These are phyloP conservation scores for Collariella sp. DNA, from an alignment of 495 filamentous ascomycete species.

Conservation along the genomic window DNA sequence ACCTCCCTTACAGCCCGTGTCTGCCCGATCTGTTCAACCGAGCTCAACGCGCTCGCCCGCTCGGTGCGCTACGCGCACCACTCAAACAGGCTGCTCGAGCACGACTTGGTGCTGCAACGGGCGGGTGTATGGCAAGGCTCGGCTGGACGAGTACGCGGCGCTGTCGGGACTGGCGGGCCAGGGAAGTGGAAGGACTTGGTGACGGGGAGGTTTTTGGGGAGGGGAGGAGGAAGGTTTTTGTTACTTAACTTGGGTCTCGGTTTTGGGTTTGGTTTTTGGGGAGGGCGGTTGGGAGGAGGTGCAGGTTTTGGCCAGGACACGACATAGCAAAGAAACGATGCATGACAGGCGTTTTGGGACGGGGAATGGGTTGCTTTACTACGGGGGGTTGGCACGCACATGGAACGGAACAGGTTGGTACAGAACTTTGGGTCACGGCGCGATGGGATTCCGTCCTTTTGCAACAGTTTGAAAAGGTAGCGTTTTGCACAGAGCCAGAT, in stretches of 20 bases:
- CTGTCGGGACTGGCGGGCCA: conserved; percentile 56
- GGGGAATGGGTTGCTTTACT: too few relatives aligned
- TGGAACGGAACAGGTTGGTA: too few relatives aligned
- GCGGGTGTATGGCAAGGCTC: conserved; percentile 69
- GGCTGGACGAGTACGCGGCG: conserved; percentile 64
- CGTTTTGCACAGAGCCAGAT: too few relatives aligned
- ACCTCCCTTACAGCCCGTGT: conserved; percentile 41
- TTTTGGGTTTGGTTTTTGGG: background rate
- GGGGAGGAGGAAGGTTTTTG: conserved; percentile 76
- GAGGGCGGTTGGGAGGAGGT: background rate
- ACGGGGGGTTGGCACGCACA: too few relatives aligned
- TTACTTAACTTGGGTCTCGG: conserved; percentile 33
- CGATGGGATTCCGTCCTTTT: too few relatives aligned
- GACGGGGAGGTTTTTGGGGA: conserved; percentile 55
- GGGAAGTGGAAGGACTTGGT: conserved; percentile 75
- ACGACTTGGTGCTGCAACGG: conserved; percentile 76
- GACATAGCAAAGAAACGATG: too few relatives aligned
- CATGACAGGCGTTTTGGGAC: too few relatives aligned
- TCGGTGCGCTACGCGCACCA: conserved; percentile 91
- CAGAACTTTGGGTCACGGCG: too few relatives aligned
- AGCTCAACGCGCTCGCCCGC: conserved; percentile 83
- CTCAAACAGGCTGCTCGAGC: conserved; percentile 75
- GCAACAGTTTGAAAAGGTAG: too few relatives aligned
- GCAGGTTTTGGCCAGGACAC: background rate
- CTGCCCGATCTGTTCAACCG: conserved; percentile 91